Conservation (phyloP, 2,329 filamentous ascomycete species). For the Metarhizium rileyi region DNA sequence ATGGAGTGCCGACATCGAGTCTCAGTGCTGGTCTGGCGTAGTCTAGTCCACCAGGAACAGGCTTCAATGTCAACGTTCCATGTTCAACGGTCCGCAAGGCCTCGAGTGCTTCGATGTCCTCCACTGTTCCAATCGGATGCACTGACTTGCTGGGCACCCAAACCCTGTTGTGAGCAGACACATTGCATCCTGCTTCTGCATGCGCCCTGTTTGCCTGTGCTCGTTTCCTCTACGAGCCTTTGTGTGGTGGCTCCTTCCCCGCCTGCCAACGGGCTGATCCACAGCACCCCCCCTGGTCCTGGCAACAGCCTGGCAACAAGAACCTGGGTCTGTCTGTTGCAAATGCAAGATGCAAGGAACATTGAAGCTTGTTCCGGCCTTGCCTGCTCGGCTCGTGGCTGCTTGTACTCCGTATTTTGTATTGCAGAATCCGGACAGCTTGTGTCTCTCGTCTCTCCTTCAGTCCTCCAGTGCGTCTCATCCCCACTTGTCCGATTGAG, state of each 20-base stretch:
- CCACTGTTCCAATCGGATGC: too few species aligned
- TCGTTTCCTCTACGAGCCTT: neutral
- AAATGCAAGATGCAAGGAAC: slow-evolving; percentile 3
- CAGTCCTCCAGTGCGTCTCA: neutral
- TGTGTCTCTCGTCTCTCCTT: too few species aligned
- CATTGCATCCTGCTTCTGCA: neutral
- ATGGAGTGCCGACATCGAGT: neutral
- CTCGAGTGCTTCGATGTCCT: too few species aligned
- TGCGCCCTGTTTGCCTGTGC: neutral
- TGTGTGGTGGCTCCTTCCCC: neutral
- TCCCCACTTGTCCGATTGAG: neutral
- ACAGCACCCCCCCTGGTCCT: neutral
- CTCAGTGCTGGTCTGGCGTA: too few species aligned
- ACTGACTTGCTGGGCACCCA: too few species aligned
- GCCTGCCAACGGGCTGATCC: neutral
- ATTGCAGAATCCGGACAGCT: too few species aligned
- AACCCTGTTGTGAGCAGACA: too few species aligned
- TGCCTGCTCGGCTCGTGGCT: neutral
- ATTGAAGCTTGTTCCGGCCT: slow-evolving; percentile 5
- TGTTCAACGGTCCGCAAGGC: too few species aligned
- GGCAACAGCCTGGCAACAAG: too few species aligned
- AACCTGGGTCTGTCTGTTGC: neutral
- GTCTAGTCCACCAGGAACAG: neutral
- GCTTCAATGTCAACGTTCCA: neutral
- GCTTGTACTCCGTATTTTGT: too few species aligned